phyloP scores from a whole-genome alignment of 345 rosid genomes.

The Eucalyptus regnans region DNA sequence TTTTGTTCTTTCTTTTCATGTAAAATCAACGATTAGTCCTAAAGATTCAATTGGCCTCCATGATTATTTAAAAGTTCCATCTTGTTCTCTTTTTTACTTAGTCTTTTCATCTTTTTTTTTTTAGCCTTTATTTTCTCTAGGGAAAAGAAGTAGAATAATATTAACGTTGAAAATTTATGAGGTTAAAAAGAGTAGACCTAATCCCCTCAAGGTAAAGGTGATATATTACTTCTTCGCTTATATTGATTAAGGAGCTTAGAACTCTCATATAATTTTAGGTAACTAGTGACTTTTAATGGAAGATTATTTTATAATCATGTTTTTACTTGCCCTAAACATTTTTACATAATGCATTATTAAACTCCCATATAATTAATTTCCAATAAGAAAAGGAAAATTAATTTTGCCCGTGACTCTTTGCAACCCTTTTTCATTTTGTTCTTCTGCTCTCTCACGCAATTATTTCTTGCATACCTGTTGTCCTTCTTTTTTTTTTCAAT shows the following conservation, averaged over 20 bases:
- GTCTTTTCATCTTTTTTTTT: neutral
- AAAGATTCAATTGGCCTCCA: neutral
- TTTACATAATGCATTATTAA: neutral
- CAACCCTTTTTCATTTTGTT: neutral
- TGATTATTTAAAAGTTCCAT: neutral
- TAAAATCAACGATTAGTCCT: fast-evolving
- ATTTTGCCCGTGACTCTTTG: neutral
- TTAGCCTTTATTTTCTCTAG: neutral
- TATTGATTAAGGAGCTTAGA: neutral
- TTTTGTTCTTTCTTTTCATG: neutral
- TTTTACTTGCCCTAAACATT: neutral
- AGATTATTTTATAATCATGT: neutral
- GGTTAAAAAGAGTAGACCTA: neutral
- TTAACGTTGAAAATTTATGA: neutral
- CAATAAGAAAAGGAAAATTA: neutral
- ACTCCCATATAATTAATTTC: neutral
- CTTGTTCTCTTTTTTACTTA: neutral
- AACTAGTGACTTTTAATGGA: neutral
- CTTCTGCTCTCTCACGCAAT: neutral
- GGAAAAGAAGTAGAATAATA: neutral
- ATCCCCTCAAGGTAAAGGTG: neutral
- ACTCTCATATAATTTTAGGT: neutral
- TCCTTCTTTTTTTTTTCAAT: neutral
- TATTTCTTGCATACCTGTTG: neutral
- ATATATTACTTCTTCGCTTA: fast-evolving